Evolutionary conservation across 1,284 basidiomycete genomes (phyloP), one percentile per base, ranked within the genome.

Genomic region (Cutaneotrichosporon sp.): DNA sequence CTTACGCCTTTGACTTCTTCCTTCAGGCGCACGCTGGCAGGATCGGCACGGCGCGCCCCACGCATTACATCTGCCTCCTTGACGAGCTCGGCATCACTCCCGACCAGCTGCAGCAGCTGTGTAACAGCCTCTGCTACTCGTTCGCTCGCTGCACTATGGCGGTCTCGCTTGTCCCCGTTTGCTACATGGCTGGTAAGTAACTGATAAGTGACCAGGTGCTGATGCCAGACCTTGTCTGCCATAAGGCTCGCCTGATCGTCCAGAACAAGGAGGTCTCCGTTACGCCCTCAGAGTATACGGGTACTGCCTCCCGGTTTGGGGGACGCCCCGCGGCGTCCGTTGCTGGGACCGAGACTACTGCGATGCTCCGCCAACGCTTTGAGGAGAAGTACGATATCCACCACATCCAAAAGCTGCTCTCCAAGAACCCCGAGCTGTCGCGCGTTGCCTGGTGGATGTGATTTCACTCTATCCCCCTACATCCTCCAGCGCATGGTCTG

Each of bases 1-100:
- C 77, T 0, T 76, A 68, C 55, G 72, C 68, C 4, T 78, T 75
- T 45, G 77, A 78, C 53, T 75, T 73, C 51, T 75, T 67, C 64
- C 61, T 72, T 10, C 71, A 73, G 49, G 63, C 70, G 7, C 70
- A 72, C 54, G 60, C 63, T 5, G 67, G 65, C 4, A 48, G 65
- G 19, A 62, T 65, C 27, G 68, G 68, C 19, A 70, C 68, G 5
- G 66, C 66, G 9, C 54, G 65, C 48, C 66, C 66, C 2, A 68
- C 66, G 16, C 67, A 69, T 46, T 67, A 69, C 45, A 64, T 69
- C 51, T 69, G 67, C 44, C 55, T 70, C 29, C 52, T 66, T 19
- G 74, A 77, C 61, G 77, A 78, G 62, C 65, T 71, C 46, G 55
- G 55, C 3, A 65, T 71, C 32, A 62, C 61, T 4, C 63, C 70